Conservation (phyloP, 1,284 basidiomycete genomes). For the Moesziomyces sp. region DNA sequence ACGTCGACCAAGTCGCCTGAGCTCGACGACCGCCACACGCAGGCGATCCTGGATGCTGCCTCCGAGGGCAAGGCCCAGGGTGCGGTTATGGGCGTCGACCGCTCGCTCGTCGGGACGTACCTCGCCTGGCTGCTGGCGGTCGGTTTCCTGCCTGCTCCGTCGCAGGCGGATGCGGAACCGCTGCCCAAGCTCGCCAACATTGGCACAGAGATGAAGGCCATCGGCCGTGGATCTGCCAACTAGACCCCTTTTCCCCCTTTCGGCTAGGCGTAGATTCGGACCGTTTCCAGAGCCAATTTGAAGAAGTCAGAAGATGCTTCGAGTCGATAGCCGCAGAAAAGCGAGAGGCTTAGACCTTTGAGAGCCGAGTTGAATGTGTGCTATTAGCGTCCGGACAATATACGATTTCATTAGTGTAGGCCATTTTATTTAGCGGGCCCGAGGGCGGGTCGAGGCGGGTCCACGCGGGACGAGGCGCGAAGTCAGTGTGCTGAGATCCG, state of each 20-base stretch:
- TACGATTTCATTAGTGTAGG: no score
- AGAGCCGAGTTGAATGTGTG: no score
- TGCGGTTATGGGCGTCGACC: slow-evolving; percentile 78
- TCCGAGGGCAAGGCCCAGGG: slow-evolving; percentile 68
- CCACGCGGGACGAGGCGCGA: no score
- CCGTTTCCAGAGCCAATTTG: not conserved
- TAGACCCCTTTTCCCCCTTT: slow-evolving; percentile 9
- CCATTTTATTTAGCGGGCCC: no score
- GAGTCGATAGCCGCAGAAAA: no score
- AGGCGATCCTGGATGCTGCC: slow-evolving; percentile 74
- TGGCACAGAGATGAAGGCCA: slow-evolving; percentile 53
- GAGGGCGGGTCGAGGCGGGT: no score
- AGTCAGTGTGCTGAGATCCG: no score
- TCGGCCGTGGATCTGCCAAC: slow-evolving; percentile 65
- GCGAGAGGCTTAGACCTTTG: no score
- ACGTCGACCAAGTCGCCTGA: slow-evolving; percentile 95
- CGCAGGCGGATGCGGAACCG: slow-evolving; percentile 25
- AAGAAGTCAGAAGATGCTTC: not conserved
- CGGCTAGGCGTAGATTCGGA: no score
- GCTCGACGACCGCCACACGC: slow-evolving; percentile 87
- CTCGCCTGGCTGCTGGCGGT: slow-evolving; percentile 92
- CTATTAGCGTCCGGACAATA: no score
- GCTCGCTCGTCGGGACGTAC: slow-evolving; percentile 83
- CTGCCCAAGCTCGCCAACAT: slow-evolving; percentile 57
- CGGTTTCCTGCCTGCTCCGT: slow-evolving; percentile 75